Evolutionary conservation across 2,329 filamentous ascomycete genomes (phyloP).

Genomic region (Scolecobasidium constrictum): DNA sequence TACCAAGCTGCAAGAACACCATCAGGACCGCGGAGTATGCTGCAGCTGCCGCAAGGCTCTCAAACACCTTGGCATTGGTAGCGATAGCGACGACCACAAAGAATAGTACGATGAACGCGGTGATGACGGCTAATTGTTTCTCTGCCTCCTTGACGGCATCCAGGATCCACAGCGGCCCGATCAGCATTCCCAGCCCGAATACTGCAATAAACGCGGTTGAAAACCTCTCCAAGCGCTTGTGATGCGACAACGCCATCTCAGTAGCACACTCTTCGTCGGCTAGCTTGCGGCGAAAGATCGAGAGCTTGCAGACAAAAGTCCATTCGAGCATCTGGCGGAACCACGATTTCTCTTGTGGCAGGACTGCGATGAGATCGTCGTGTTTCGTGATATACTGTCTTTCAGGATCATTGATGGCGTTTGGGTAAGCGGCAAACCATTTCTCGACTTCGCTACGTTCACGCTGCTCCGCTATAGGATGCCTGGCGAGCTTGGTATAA

Average conservation of each 20-base stretch:
- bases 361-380: neutral
- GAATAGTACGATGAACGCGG: neutral
- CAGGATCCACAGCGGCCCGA: neutral
- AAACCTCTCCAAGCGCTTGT: neutral
- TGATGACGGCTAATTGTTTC: neutral
- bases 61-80: neutral
- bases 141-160: neutral
- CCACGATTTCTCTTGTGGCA: neutral
- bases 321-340: neutral
- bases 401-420: neutral
- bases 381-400: neutral
- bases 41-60: neutral
- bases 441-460: neutral
- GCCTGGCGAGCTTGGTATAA: neutral
- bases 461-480: neutral
- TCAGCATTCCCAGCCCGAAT: neutral
- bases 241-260: neutral
- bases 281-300: neutral
- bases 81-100: neutral
- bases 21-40: neutral
- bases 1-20: neutral
- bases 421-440: neutral
- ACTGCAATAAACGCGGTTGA: neutral
- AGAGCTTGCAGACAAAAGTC: neutral
- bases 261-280: neutral